Evolutionary conservation across 805 yeast genomes (phyloP), one percentile per base, ranked within the genome.

Genomic region (Scheffersomyces ergatensis): DNA sequence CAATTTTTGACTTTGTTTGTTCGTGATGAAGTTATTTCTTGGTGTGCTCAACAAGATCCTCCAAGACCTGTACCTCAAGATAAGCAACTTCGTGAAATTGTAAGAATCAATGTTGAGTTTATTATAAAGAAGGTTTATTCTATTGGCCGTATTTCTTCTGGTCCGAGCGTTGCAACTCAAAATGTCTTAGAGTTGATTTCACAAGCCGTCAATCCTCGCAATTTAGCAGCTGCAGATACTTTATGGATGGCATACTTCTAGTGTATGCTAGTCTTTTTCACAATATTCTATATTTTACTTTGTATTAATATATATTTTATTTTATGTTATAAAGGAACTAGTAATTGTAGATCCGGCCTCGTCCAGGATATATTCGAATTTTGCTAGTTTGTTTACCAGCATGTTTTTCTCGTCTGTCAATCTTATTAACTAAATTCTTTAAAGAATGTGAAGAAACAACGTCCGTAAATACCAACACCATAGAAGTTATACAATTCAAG

Each of bases 211-310:
- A 92, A 90, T 57, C 97, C 98, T 26, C 79, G 96, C 53, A 88
- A 89, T 54, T 68, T 93, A 51, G 97, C 98, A 13, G 81, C 88
- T 40, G 84, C 95, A 5, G 99, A 93, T 53, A 82, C 89, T 13
- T 74, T 87, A 48, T 93, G 96, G 89, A 88, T 93, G 96, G 93
- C 99, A 1, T 93, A 89, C 67, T 79, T 89, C 51, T 89, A 69
- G 32, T 26, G 11, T n/a, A n/a, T 20, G 21, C 13, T 15, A 13
- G 14, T 40, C 18, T 36, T 14, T 40, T 21, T 7, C 34, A 34
- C 11, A 29, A 15, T 29, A n/a, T 23, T 26, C 13, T 26, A 26
- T 26, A 11, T 26, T 7, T 11, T 26, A 26, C 13, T 26, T 12
- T 26, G 7, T 7, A 26, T 7, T 26, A 26, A 11, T 26, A 11